Conservation (phyloP, 2,329 filamentous ascomycete genomes). For the Fusarium ramigenum region DNA sequence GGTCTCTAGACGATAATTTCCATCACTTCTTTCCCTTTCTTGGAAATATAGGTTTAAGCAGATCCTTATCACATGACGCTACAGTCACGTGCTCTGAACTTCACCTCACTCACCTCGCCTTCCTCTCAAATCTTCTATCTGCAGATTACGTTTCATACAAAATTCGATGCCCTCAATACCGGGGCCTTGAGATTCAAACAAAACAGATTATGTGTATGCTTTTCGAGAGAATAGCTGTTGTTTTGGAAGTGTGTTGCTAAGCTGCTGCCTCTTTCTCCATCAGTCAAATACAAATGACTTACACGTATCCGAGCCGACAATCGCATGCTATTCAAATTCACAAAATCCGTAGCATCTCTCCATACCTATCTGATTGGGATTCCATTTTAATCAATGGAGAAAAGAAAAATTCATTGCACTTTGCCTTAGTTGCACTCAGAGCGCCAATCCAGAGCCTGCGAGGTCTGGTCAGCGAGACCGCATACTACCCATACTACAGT, state of each 20-base stretch:
- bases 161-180: background rate
- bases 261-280: background rate
- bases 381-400: too few species aligned
- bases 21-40: background rate
- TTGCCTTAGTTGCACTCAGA: background rate
- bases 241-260: background rate
- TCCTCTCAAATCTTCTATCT: background rate
- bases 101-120: slow-evolving; percentile 14
- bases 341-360: background rate
- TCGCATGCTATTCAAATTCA: background rate
- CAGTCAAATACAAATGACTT: background rate
- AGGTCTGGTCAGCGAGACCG: background rate
- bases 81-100: background rate
- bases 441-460: background rate
- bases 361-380: background rate
- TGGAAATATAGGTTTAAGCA: background rate
- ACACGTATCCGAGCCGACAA: background rate
- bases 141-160: background rate
- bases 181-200: background rate
- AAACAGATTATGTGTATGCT: background rate
- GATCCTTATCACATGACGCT: background rate
- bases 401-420: background rate
- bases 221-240: background rate
- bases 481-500: background rate
- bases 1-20: background rate